Base-by-base conservation (phyloP, 2,329 filamentous ascomycete species). In the Penicillium oxalicum region DNA sequence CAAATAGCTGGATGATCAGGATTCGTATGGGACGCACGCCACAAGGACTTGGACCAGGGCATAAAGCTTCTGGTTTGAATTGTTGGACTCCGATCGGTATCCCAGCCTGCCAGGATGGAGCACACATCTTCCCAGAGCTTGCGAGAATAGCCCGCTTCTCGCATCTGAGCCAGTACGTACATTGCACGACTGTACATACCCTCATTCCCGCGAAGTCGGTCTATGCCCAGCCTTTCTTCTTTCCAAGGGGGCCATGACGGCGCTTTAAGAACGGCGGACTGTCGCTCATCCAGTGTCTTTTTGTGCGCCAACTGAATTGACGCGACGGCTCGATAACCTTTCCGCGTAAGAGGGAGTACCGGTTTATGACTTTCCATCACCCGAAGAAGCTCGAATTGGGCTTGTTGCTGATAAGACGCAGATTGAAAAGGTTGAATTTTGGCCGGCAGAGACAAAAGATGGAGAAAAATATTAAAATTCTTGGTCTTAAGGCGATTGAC, bases 191-290 rank as follows among this genome's bases (percentile, higher is more conserved):
- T 82, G 28, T 71, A 70, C 51, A 79, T 79, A 49, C 79, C 75
- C 36, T 80, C 76, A 40, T 75, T 74, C 9, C 74, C 77, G 47
- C 80, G 76, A 11, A 74, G 70, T n/a, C 74, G 73, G 58, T 85
- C 81, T 59, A 84, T 78, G 1, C 79, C 80, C 12, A 79, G 75
- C 45, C 73, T 78, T 40, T 81, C 77, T 59, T 80, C 76, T 61
- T 82, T 83, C 80, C 81, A 85, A 0, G 82, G 82, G 11, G 82
- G 82, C 82, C 82, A 85, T 6, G 78, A 80, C 7, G 74, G 67
- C 2, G 79, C 74, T 67, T 84, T 82, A 18, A 83, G 67, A 39
- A 72, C 67, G 2, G 80, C 80, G 74, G 80, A 84, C 50, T 79
- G 71, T 27, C 69, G 74, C 58, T 85, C 82, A 27, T 69, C 65